Evolutionary conservation across 495 filamentous ascomycete genomes (phyloP), one percentile per base, ranked within the genome.

Genomic region (Aspergillus bridgeri): DNA sequence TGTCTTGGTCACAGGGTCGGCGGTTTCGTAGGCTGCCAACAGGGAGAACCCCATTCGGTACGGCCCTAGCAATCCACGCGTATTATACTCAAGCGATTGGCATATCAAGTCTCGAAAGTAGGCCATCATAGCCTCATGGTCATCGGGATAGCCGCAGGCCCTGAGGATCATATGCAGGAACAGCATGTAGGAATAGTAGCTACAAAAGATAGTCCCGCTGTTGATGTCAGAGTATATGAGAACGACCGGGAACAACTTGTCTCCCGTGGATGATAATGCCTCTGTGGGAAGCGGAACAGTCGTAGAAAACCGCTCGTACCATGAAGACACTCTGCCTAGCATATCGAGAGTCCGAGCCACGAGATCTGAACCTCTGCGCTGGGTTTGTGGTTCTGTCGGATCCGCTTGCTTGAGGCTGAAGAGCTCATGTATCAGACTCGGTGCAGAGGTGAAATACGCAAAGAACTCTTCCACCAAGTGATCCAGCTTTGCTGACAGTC

Each of bases 61-160:
- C 15, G 69, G 72, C 0, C 72, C 68, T 18, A 73, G 58, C n/a
- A 67, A 48, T 7, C 72, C 69, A 18, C 58, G 61, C 8, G 64
- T 45, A 23, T 61, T 66, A 42, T 66, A 71, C 56, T 73, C 70
- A 11, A 75, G 63, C 6, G 71, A 74, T 42, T 57, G 68, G 62
- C 72, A 75, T 22, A 73, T 71, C 57, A 68, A 67, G 57, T 73
- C 72, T 17, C 67, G 59, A 27, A 65, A 73, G 56, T 69, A 69
- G 22, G 53, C 27, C 9, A 68, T 57, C 63, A 65, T 68, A 22
- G 60, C 60, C 7, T 20, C 63, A 25, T 75, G 69, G 9, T 64
- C 59, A 17, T 70, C 72, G 19, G 69, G 60, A 38, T 65, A 67
- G 8, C 59, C 59, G 23, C 68, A 71, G 0, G 51, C 48, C 17